phyloP scores from a whole-genome alignment of 805 yeast species.

The Saccharomycopsis olivae region DNA sequence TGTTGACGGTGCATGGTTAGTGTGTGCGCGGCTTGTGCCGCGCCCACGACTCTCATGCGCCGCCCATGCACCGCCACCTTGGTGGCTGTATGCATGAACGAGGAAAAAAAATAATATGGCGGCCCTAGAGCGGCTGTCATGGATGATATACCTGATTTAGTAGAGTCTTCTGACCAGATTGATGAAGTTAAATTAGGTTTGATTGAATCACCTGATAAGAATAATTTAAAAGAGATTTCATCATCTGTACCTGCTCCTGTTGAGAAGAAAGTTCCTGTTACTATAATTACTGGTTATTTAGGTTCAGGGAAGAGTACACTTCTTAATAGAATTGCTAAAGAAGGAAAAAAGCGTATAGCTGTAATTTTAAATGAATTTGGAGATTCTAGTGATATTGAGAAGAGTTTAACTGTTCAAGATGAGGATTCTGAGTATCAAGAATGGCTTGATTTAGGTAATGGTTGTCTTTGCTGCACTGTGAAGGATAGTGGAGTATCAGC shows the following conservation, averaged over 20 bases:
- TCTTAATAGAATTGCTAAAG: conserved; percentile 59
- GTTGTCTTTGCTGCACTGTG: conserved; percentile 93
- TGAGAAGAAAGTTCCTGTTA: conserved; percentile 62
- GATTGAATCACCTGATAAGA: conserved; percentile 13
- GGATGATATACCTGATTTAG: conserved; percentile 32
- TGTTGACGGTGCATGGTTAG: too few species aligned
- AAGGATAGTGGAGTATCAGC: conserved; percentile 93
- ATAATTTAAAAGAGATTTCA: conserved; percentile 1
- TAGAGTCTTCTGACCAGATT: conserved; percentile 23
- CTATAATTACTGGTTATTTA: conserved; percentile 87
- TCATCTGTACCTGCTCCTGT: neutral
- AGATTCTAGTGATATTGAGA: conserved; percentile 82
- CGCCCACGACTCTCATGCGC: too few species aligned
- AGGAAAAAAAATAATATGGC: too few species aligned
- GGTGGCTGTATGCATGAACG: too few species aligned
- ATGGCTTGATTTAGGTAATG: conserved; percentile 95
- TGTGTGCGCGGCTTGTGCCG: too few species aligned
- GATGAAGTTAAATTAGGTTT: conserved; percentile 13
- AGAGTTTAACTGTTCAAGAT: conserved; percentile 59
- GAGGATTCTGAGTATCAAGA: conserved; percentile 60
- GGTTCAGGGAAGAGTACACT: conserved; percentile 94
- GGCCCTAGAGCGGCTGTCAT: too few species aligned
- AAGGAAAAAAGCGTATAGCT: conserved; percentile 68
- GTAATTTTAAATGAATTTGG: conserved; percentile 90
- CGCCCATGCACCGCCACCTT: too few species aligned